Percentiles rank a stretch among this genome's conserved stretches.
phyloP scores from a whole-genome alignment of 495 filamentous ascomycete species.

The Aspergillus egyptiacus region DNA sequence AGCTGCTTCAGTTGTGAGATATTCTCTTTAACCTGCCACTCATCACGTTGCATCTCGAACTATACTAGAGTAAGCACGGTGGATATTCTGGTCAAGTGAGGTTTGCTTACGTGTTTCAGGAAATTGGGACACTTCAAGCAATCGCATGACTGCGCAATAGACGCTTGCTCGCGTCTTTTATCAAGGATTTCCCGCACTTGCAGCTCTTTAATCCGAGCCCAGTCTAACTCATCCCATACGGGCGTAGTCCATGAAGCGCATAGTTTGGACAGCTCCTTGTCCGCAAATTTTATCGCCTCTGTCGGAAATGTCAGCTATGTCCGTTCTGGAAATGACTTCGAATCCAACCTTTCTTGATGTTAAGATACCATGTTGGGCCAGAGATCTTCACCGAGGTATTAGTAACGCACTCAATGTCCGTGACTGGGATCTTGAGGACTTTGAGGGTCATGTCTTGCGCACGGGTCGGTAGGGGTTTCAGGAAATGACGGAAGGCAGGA shows the following conservation, averaged over 20 bases:
- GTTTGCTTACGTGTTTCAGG: constrained; percentile 67
- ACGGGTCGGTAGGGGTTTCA: constrained; percentile 52
- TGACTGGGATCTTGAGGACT: constrained; percentile 56
- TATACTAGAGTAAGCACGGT: constrained; percentile 22
- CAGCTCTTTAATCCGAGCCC: constrained; percentile 70
- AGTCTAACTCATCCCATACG: constrained; percentile 84
- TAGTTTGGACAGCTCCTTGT: constrained; percentile 57
- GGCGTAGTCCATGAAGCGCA: constrained; percentile 63
- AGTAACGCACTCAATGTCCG: constrained; percentile 77
- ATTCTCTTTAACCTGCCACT: constrained; percentile 89
- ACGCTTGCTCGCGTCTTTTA: constrained; percentile 56
- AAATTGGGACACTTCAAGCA: constrained; percentile 68
- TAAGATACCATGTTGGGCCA: constrained; percentile 40
- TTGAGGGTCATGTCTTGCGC: constrained; percentile 58
- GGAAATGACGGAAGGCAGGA: constrained; percentile 53
- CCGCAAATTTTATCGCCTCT: constrained; percentile 42
- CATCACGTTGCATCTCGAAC: constrained; percentile 90
- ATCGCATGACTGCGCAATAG: constrained; percentile 48
- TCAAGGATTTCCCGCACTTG: constrained; percentile 66
- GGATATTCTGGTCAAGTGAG: background rate
- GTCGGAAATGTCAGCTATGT: constrained; percentile 10
- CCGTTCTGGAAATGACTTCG: background rate
- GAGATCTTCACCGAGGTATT: constrained; percentile 59
- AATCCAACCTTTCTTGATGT: constrained; percentile 39
- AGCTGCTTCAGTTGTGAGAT: constrained; percentile 76